Evolutionary conservation across 1,284 basidiomycete species (phyloP).

Genomic region (Phlebopus sp.): DNA sequence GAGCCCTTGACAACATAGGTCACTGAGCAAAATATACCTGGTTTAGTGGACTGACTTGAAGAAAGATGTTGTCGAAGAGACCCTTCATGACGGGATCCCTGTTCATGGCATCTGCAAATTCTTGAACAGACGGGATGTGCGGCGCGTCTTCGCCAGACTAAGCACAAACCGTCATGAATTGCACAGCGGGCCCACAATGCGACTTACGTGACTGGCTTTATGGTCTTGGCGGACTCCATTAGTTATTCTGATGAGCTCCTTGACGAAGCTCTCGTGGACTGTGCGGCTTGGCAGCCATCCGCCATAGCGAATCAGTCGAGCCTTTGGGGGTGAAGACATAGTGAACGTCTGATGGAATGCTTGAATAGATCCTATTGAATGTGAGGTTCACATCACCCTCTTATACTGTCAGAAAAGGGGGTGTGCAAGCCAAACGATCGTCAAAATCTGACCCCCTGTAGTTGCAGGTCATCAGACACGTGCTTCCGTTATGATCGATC

Average conservation of each 20-base stretch:
- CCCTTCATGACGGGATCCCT: constrained; percentile 3
- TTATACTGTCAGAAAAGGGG: not conserved
- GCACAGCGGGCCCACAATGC: not conserved
- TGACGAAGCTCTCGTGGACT: constrained; percentile 7
- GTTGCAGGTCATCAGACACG: not conserved
- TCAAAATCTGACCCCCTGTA: not conserved
- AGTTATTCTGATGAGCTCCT: not conserved
- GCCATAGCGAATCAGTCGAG: constrained; percentile 1
- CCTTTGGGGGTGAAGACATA: not conserved
- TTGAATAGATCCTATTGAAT: not conserved
- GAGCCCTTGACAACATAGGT: not conserved
- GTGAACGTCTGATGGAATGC: not conserved
- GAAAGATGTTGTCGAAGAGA: constrained; percentile 15
- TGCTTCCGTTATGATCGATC: no score
- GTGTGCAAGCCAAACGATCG: not conserved
- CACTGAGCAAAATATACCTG: constrained; percentile 5
- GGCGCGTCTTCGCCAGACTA: not conserved
- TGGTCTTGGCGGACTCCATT: not conserved
- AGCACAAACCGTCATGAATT: not conserved
- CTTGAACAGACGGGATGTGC: constrained; percentile 2
- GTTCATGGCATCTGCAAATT: constrained; percentile 12
- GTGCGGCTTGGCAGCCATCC: constrained; percentile 10
- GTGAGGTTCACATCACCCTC: not conserved
- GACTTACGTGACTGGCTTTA: not conserved
- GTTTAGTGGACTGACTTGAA: constrained; percentile 8